Percentiles rank a stretch among this genome's conserved stretches.
phyloP scores from a whole-genome alignment of 768 basidiomycete species.

The Daedaleopsis sinensis region DNA sequence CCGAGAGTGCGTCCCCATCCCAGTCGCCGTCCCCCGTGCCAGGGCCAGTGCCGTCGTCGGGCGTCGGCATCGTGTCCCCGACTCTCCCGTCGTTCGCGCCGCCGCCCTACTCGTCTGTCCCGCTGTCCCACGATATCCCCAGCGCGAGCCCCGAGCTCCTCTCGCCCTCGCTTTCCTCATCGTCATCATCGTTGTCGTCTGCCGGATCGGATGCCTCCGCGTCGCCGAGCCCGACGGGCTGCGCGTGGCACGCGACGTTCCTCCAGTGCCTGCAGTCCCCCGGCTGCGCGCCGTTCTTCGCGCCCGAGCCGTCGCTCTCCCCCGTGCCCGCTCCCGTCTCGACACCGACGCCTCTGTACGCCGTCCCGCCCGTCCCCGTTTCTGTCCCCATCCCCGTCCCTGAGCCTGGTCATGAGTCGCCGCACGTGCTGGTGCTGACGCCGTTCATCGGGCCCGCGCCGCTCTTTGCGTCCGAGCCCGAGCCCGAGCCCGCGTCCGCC shows the following conservation, averaged over 20 bases:
- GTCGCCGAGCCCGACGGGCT: conserved; percentile 13
- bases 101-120: not conserved
- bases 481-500: not conserved
- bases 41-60: not conserved
- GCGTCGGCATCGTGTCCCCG: not conserved
- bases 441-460: not conserved
- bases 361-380: not conserved
- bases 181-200: not conserved
- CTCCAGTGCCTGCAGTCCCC: conserved; percentile 19
- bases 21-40: no score
- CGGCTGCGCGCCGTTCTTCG: conserved; percentile 14
- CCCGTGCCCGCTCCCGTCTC: not conserved
- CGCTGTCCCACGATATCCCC: not conserved
- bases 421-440: not conserved
- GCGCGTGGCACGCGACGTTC: conserved; percentile 21
- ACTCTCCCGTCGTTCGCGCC: not conserved
- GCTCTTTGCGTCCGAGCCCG: not conserved
- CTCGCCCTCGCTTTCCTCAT: not conserved
- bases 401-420: not conserved
- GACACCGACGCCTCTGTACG: not conserved
- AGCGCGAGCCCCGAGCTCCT: not conserved
- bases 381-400: not conserved
- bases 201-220: not conserved
- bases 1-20: conserved; percentile 9
- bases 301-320: not conserved